Conservation (phyloP, 441 rosid species). For the Pelargonium cotyledonis region DNA sequence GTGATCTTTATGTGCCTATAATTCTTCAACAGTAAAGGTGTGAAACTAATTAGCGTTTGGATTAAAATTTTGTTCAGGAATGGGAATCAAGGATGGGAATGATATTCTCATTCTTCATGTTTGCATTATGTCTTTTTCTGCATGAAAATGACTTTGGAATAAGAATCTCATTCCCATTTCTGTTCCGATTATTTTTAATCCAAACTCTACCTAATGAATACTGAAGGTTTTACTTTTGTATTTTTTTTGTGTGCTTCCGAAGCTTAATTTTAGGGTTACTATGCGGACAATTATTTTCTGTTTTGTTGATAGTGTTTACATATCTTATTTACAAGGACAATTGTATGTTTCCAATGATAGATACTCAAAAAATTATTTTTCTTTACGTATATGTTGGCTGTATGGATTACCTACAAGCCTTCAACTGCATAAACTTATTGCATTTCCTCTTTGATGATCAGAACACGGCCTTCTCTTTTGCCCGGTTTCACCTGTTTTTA, state of each 20-base stretch:
- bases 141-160: too few relatives aligned
- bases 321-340: neutral
- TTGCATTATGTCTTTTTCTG: too few relatives aligned
- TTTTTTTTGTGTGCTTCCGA: too few relatives aligned
- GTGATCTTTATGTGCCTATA: neutral
- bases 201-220: too few relatives aligned
- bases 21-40: neutral
- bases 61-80: too few relatives aligned
- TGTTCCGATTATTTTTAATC: too few relatives aligned
- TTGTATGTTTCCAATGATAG: neutral
- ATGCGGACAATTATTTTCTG: too few relatives aligned
- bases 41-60: neutral
- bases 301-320: neutral
- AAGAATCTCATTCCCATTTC: too few relatives aligned
- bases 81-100: too few relatives aligned
- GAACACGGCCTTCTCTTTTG: neutral
- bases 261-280: too few relatives aligned
- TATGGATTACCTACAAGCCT: neutral
- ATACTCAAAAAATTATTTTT: neutral
- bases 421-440: neutral
- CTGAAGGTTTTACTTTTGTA: too few relatives aligned
- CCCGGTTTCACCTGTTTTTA: neutral
- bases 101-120: too few relatives aligned
- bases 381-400: neutral
- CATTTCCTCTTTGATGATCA: neutral